These are phyloP conservation scores for Citrullus colocynthis DNA, from an alignment of 306 rosid species.

Conservation along the genomic window DNA sequence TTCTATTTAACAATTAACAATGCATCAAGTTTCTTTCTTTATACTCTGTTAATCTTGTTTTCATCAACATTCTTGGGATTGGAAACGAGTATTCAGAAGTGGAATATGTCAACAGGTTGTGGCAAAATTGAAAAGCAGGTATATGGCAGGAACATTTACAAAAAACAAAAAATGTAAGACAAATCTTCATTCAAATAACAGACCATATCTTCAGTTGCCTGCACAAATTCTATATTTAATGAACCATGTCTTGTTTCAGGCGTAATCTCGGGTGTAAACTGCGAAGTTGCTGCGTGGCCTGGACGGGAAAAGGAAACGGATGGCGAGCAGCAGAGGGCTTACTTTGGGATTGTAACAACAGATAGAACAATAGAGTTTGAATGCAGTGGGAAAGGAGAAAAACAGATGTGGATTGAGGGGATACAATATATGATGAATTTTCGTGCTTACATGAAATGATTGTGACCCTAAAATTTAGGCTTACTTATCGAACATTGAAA, in stretches of 20 bases:
- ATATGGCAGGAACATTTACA: slow-evolving; percentile 77
- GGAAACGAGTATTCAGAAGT: slow-evolving; percentile 5
- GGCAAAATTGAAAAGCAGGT: slow-evolving; percentile 88
- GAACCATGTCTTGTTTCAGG: slow-evolving; percentile 30
- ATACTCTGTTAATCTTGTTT: background rate
- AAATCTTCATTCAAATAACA: slow-evolving; percentile 4
- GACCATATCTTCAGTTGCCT: slow-evolving; percentile 3
- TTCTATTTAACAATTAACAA: background rate
- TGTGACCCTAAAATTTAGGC: background rate
- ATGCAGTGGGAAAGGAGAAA: slow-evolving; percentile 61
- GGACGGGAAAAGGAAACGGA: slow-evolving; percentile 48
- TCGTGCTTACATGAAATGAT: slow-evolving; percentile 30
- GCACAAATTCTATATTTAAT: background rate
- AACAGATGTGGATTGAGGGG: slow-evolving; percentile 72
- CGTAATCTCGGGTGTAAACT: slow-evolving; percentile 53
- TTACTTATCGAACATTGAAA: background rate
- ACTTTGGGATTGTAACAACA: slow-evolving; percentile 63
- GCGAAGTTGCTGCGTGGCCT: slow-evolving; percentile 57
- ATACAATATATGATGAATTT: slow-evolving; percentile 64
- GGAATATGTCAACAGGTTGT: slow-evolving; percentile 50
- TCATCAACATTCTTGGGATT: background rate
- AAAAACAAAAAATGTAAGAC: slow-evolving; percentile 86
- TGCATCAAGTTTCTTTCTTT: background rate
- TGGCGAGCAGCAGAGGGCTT: slow-evolving; percentile 37
- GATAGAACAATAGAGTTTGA: slow-evolving; percentile 78